These are phyloP conservation scores for Colletotrichum graminicola DNA, from an alignment of 2,329 filamentous ascomycete genomes.

Conservation along the genomic window DNA sequence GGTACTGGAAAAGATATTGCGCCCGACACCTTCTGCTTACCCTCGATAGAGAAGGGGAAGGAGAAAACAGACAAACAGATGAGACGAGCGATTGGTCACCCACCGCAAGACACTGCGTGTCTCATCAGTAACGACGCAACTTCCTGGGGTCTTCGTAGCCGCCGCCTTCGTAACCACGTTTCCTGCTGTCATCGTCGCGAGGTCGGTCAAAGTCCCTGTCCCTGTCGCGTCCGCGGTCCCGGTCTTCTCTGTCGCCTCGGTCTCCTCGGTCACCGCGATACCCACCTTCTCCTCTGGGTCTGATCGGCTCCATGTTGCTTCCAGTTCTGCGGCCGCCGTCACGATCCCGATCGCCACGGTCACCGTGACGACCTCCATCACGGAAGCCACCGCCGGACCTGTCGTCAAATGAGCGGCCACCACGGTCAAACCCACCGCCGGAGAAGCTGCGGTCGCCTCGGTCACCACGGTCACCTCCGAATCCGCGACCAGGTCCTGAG, in stretches of 20 bases:
- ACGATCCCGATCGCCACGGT: conserved; percentile 48
- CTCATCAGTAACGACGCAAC: conserved; percentile 71
- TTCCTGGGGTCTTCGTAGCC: conserved; percentile 83
- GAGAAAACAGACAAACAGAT: conserved; percentile 47
- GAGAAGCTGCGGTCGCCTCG: conserved; percentile 59
- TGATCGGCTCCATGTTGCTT: conserved; percentile 87
- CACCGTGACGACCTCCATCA: conserved; percentile 48
- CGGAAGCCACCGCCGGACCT: conserved; percentile 59
- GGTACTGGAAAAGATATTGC: conserved; percentile 13
- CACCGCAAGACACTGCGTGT: conserved; percentile 57
- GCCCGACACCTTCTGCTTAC: conserved; percentile 48
- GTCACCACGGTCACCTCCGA: conserved; percentile 58
- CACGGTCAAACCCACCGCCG: conserved; percentile 68
- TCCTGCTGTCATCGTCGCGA: conserved; percentile 69
- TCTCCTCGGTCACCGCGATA: conserved; percentile 56
- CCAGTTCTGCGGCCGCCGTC: conserved; percentile 66
- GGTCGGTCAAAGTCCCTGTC: conserved; percentile 68
- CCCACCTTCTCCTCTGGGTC: conserved; percentile 70
- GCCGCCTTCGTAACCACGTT: conserved; percentile 82
- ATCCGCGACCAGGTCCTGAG: conserved; percentile 64
- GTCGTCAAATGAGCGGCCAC: conserved; percentile 72
- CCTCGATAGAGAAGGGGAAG: conserved; percentile 52
- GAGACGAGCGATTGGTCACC: conserved; percentile 47
- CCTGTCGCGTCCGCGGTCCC: conserved; percentile 59
- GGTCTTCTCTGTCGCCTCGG: conserved; percentile 56